phyloP scores from a whole-genome alignment of 495 filamentous ascomycete species.

The Chlorociboria aeruginascens region DNA sequence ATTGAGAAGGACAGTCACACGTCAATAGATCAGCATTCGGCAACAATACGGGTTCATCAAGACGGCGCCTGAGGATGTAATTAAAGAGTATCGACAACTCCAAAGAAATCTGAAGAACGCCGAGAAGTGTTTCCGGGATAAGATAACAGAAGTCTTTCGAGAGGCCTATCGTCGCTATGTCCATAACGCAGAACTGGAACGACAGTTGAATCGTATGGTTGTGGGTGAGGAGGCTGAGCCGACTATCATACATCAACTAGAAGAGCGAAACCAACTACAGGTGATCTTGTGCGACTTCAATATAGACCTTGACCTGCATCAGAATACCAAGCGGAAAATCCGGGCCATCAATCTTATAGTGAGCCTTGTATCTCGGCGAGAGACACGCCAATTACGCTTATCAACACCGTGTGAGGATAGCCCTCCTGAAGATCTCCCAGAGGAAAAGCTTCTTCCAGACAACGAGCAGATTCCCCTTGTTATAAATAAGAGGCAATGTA shows the following conservation, averaged over 20 bases:
- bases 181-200: constrained; percentile 6
- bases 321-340: background rate
- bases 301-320: constrained; percentile 2
- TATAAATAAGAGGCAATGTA: constrained; percentile 4
- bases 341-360: constrained; percentile 2
- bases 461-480: background rate
- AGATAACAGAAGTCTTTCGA: background rate
- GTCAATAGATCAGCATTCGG: background rate
- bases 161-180: background rate
- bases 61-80: background rate
- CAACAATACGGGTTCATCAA: constrained; percentile 5
- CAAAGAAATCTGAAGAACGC: background rate
- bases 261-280: constrained; percentile 7
- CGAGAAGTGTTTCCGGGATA: background rate
- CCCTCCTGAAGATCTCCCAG: background rate
- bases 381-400: background rate
- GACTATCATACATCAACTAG: constrained; percentile 1
- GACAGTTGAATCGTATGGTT: background rate
- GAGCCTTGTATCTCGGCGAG: constrained; percentile 2
- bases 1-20: background rate
- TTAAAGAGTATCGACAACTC: background rate
- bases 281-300: constrained; percentile 5
- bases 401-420: background rate
- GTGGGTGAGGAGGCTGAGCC: constrained; percentile 2
- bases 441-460: background rate